Base-by-base conservation (phyloP, 2,329 filamentous ascomycete species). In the Botrytis byssoidea region DNA sequence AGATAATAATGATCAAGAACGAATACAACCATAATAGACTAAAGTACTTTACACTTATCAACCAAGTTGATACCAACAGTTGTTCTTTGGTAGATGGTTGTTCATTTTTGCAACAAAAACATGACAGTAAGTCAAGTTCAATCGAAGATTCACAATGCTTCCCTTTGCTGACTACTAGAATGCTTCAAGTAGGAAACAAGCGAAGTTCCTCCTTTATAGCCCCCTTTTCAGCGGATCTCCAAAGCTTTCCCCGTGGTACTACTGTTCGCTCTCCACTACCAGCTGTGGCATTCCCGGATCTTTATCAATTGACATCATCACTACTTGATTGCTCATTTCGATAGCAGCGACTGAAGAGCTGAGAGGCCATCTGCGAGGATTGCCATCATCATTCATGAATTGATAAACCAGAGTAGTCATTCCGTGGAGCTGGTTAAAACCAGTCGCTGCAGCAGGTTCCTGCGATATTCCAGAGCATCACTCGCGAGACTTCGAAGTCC, bases 191-290 rank as follows among this genome's bases (percentile, higher is more conserved):
- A 68, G 16, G 6, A 0, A 22, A 57, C n/a, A 57, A 68, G 65
- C 65, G 65, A 68, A 68, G 2, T 2, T 22, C 32, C 35, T 32
- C 25, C 35, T 40, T 10, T 5, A 9, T 20, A 32, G 32, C 25
- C 65, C 65, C 10, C 65, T 42, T 16, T 68, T 20, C 22, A 18
- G 29, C 8, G 35, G 20, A 20, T 29, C 18, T 68, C 16, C 25
- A 16, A 29, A 42, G 29, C 5, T 25, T 29, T 40, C 22, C 25
- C 9, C 7, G 29, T n/a, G 20, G 16, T 2, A 29, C 6, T 5
- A 51, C 2, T 29, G n/a, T 18, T 2, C 1, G 4, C 3, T 6
- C 22, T 20, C 35, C 29, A 1, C 1, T 5, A 16, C 4, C 4
- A 1, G 2, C 10, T 22, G 12, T 22, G 9, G 4, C 9, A 55